Evolutionary conservation across 208 protist species (phyloP).

Genomic region (Trypanosomatidae sp.): DNA sequence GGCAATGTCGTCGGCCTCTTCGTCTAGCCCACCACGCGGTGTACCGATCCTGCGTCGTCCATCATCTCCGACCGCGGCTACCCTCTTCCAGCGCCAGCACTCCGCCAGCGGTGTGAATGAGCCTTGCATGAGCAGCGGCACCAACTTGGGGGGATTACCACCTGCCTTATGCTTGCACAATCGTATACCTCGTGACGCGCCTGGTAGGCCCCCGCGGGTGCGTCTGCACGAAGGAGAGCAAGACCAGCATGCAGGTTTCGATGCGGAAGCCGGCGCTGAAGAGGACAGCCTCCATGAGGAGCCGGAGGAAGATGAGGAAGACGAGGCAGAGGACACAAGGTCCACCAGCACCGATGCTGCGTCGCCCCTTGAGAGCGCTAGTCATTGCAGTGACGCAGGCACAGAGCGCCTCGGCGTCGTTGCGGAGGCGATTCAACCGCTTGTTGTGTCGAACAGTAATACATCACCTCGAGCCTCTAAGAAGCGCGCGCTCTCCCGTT

Average conservation of each 20-base stretch:
- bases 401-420: not conserved
- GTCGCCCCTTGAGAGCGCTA: not conserved
- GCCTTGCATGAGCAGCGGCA: not conserved
- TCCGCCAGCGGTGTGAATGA: not conserved
- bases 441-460: not conserved
- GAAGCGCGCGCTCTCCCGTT: not conserved
- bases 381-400: not conserved
- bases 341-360: not conserved
- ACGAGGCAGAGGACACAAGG: not conserved
- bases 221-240: not conserved
- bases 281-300: not conserved
- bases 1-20: not conserved
- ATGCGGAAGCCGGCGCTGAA: not conserved
- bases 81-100: conserved; percentile 1
- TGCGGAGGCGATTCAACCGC: not conserved
- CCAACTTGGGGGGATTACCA: not conserved
- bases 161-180: not conserved
- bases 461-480: not conserved
- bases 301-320: not conserved
- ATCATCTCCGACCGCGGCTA: not conserved
- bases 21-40: not conserved
- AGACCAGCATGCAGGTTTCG: not conserved
- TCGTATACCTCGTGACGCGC: conserved; percentile 3
- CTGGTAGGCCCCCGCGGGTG: conserved; percentile 10
- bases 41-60: not conserved